Base-by-base conservation (phyloP, 2,329 filamentous ascomycete genomes). In the Chaetomiaceae sp. region DNA sequence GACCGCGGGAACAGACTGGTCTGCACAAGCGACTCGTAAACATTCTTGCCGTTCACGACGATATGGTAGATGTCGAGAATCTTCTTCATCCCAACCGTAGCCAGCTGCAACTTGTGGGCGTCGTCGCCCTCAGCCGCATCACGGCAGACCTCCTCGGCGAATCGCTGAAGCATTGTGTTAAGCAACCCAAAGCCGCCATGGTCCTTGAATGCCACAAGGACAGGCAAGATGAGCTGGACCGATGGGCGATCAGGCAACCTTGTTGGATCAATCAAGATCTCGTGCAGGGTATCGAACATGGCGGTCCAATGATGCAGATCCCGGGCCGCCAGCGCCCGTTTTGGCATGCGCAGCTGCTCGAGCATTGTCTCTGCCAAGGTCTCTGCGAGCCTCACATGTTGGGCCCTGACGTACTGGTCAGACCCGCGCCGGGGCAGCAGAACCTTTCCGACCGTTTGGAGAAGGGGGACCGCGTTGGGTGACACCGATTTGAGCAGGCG, bases 151-250 rank as follows among this genome's bases (percentile, higher is more conserved):
- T 85, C 80, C 7, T 77, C 71, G 48, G 82, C 78, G 62, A 95
- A 94, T 17, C 80, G 77, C 37, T 82, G 75, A 9, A 95, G 78
- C 65, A 95, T 84, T 0, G 79, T 74, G 61, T 89, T 90, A 56
- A 97, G 73, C 5, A 83, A 78, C 8, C 84, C 79, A 54, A 99
- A 78, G 0, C 94, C 92, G 36, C 83, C 84, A 44, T 84, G 80
- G 55, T 89, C 85, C 68, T 91, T 92, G 74, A 99, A 96, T 1
- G 90, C 88, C 51, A 91, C 80, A 22, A 99, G 77, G 33, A 97
- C 85, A 25, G 94, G 80, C 39, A 90, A 87, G 49, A 87, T 80
- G 14, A 85, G 76, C 57, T 83, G 80, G 8, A 73, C 64, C 6
- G 67, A 75, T 58, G 71, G 73, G 60, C 70, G 79, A 59, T 75